These are phyloP conservation scores for Gaillardinia entomophila DNA, from an alignment of 805 yeast genomes.

Conservation along the genomic window DNA sequence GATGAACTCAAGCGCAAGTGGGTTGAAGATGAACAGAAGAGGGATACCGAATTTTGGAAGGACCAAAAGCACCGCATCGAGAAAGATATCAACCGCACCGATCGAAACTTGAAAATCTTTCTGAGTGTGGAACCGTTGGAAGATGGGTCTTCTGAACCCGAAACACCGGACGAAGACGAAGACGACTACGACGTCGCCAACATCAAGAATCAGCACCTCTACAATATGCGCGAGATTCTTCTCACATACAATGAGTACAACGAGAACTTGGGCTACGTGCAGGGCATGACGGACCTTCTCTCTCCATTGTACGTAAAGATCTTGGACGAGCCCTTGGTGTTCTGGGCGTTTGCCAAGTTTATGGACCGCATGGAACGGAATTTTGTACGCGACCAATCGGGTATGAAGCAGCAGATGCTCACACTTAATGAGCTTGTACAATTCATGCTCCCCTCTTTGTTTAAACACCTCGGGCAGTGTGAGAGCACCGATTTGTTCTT, in stretches of 20 bases:
- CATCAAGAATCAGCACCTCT: constrained; percentile 71
- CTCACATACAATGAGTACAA: constrained; percentile 84
- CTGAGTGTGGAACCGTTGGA: constrained; percentile 12
- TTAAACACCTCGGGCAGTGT: constrained; percentile 76
- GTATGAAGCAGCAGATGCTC: constrained; percentile 85
- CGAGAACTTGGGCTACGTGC: constrained; percentile 85
- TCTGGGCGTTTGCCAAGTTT: constrained; percentile 82
- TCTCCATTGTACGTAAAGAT: constrained; percentile 70
- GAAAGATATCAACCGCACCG: constrained; percentile 90
- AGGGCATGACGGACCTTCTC: constrained; percentile 93
- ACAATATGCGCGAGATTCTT: constrained; percentile 67
- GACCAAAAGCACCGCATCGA: constrained; percentile 89
- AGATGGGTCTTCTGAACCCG: constrained; percentile 18
- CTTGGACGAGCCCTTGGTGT: constrained; percentile 72
- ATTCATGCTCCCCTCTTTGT: constrained; percentile 81
- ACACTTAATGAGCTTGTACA: constrained; percentile 82
- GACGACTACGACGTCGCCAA: constrained; percentile 56
- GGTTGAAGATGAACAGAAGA: constrained; percentile 49
- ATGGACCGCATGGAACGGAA: constrained; percentile 96
- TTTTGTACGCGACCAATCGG: constrained; percentile 85
- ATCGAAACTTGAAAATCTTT: constrained; percentile 68
- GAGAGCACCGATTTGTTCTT: constrained; percentile 89
- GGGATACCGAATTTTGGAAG: constrained; percentile 63
- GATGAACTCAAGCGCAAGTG: constrained; percentile 65
- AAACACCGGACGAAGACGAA: constrained; percentile 31